These are phyloP conservation scores for Haplographium delicatum DNA, from an alignment of 495 filamentous ascomycete genomes.

Conservation along the genomic window DNA sequence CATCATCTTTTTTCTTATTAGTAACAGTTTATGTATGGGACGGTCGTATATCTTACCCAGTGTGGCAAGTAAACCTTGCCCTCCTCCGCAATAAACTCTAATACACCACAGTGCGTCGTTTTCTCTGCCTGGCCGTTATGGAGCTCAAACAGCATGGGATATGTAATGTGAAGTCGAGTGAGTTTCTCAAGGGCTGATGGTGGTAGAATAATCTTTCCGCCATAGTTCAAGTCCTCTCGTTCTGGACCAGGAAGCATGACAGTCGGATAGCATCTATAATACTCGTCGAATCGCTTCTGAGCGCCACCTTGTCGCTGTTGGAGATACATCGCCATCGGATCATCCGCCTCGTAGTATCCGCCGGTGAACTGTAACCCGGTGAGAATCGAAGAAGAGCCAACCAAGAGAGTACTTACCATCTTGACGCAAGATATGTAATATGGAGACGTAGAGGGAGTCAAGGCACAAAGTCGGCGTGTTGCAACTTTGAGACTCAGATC, in stretches of 20 bases:
- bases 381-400: neutral
- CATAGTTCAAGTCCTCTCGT: constrained; percentile 85
- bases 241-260: constrained; percentile 93
- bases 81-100: constrained; percentile 97
- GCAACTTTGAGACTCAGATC: neutral
- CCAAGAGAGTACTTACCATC: constrained; percentile 22
- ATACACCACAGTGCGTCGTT: constrained; percentile 84
- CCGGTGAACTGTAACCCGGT: constrained; percentile 28
- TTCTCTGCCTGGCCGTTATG: constrained; percentile 75
- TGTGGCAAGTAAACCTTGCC: constrained; percentile 92
- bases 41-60: constrained; percentile 72
- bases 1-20: constrained; percentile 67
- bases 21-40: constrained; percentile 16
- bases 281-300: constrained; percentile 79
- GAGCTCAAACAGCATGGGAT: constrained; percentile 95
- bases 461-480: neutral
- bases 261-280: constrained; percentile 92
- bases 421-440: constrained; percentile 1
- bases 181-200: constrained; percentile 94
- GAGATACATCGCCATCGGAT: constrained; percentile 47
- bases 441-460: neutral
- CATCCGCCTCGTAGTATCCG: constrained; percentile 51
- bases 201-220: constrained; percentile 94
- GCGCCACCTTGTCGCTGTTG: constrained; percentile 28
- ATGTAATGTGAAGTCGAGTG: constrained; percentile 92